These are phyloP conservation scores for Begonia masoniana DNA, from an alignment of 306 rosid genomes.

Conservation along the genomic window DNA sequence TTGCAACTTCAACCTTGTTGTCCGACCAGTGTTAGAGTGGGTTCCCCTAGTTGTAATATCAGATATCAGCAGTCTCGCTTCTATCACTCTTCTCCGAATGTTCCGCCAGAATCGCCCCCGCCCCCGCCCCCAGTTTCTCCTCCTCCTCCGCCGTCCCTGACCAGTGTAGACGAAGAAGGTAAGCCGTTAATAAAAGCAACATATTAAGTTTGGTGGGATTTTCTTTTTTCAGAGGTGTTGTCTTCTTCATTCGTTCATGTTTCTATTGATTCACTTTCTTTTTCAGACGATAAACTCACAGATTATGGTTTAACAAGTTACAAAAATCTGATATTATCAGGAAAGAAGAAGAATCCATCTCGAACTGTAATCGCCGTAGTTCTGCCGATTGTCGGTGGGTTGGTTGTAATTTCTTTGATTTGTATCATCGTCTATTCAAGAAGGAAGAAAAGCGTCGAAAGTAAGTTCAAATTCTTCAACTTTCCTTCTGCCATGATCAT, in stretches of 20 bases:
- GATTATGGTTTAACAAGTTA: too few species aligned
- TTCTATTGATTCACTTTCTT: not conserved
- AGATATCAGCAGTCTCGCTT: not conserved
- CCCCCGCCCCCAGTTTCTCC: not conserved
- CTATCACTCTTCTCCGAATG: not conserved
- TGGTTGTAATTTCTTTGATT: too few species aligned
- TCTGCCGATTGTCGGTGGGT: too few species aligned
- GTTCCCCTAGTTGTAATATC: conserved; percentile 1
- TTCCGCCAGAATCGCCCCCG: not conserved
- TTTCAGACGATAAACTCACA: not conserved
- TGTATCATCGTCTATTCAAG: too few species aligned
- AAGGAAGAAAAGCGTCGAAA: too few species aligned
- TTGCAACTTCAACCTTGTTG: not conserved
- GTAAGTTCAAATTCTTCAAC: too few species aligned
- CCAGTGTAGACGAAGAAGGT: not conserved
- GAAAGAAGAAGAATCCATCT: not conserved
- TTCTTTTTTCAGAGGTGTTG: not conserved
- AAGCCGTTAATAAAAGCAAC: not conserved
- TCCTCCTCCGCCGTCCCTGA: not conserved
- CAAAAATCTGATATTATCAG: not conserved
- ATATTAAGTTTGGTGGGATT: too few species aligned
- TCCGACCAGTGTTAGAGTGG: not conserved
- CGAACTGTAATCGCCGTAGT: too few species aligned
- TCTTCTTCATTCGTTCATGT: not conserved
- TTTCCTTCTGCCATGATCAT: too few species aligned